These are phyloP conservation scores for Sistotremastrum suecicum DNA, from an alignment of 768 basidiomycete species.

Conservation along the genomic window DNA sequence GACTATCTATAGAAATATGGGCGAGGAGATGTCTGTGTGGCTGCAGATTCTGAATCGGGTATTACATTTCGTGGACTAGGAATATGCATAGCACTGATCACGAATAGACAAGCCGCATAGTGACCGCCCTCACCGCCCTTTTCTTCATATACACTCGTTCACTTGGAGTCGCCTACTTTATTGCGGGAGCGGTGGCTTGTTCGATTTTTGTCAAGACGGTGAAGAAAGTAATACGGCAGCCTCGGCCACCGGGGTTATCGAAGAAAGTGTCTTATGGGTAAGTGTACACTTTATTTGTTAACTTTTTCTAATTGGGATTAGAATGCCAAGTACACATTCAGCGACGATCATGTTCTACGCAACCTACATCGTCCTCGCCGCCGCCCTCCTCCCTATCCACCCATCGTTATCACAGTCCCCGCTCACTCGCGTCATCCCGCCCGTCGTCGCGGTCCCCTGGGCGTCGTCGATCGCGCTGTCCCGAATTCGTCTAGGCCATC, in stretches of 20 bases:
- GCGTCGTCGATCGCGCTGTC: constrained; percentile 43
- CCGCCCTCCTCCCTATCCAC: constrained; percentile 44
- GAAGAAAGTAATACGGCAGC: constrained; percentile 49
- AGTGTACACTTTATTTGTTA: constrained; percentile 9
- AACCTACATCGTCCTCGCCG: constrained; percentile 44
- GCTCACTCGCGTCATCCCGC: constrained; percentile 27
- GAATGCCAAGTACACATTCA: constrained; percentile 80
- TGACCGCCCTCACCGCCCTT: constrained; percentile 34
- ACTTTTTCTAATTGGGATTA: constrained; percentile 12
- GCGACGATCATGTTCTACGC: constrained; percentile 53
- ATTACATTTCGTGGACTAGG: not conserved
- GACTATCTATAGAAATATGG: not conserved
- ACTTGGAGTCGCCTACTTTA: constrained; percentile 45
- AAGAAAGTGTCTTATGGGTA: constrained; percentile 58
- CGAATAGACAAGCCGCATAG: constrained; percentile 41
- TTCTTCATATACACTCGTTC: constrained; percentile 49
- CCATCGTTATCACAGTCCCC: constrained; percentile 29
- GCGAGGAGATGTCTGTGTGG: not conserved
- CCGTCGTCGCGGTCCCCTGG: constrained; percentile 39
- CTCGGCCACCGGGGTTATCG: constrained; percentile 32
- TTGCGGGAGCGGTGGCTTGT: constrained; percentile 41
- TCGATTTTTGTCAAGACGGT: constrained; percentile 31
- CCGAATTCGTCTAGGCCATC: constrained; percentile 63
- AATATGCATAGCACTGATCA: not conserved
- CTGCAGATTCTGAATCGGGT: not conserved